phyloP scores from a whole-genome alignment of 371 early-diverging fungal genomes.

The Smittium culicis region DNA sequence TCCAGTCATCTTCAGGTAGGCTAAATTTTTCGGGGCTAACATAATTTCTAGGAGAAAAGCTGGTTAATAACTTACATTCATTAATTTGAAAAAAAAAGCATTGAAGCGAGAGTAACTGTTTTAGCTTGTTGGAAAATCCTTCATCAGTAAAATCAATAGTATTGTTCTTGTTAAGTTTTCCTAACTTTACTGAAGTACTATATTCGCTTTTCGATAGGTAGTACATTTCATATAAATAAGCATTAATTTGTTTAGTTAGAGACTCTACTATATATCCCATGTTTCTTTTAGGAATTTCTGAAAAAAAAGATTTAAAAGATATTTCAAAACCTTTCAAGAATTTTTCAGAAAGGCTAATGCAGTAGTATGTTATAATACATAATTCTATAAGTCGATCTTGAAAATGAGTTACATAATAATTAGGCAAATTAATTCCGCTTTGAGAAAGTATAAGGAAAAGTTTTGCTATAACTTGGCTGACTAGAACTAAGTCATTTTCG shows the following conservation, averaged over 20 bases:
- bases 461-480: too few species aligned
- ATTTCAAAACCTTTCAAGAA: not conserved
- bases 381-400: too few species aligned
- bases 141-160: not conserved
- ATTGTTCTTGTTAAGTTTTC: not conserved
- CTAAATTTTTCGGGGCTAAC: slow-evolving; percentile 1
- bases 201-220: not conserved
- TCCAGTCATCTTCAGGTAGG: slow-evolving; percentile 4
- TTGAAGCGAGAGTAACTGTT: not conserved
- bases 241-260: not conserved
- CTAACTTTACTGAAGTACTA: not conserved
- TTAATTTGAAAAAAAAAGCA: not conserved
- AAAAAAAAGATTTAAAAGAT: not conserved
- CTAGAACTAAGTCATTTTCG: too few species aligned
- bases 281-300: not conserved
- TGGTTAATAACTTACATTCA: not conserved
- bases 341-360: too few species aligned
- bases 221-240: not conserved
- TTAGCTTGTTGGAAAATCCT: not conserved
- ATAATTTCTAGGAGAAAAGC: not conserved
- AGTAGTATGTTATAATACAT: too few species aligned
- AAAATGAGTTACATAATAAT: too few species aligned
- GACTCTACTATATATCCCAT: not conserved
- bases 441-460: too few species aligned
- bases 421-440: too few species aligned